A percentile compares a stretch with the other conserved stretches of the same genome.
These are phyloP conservation scores for Metschnikowia henanensis DNA, from an alignment of 805 yeast genomes.

Conservation along the genomic window DNA sequence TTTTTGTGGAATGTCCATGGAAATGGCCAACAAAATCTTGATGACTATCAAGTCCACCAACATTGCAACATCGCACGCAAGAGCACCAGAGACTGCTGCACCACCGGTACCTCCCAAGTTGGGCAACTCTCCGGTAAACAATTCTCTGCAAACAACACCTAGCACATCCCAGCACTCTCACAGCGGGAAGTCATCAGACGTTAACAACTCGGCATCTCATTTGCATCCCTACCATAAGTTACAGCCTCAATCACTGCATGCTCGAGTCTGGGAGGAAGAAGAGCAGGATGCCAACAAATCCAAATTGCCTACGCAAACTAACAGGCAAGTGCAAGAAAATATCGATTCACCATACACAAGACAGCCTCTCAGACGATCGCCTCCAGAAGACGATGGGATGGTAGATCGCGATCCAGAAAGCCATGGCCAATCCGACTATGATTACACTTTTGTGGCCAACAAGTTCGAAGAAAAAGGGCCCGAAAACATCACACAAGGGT, in stretches of 20 bases:
- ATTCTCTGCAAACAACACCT: slow-evolving; percentile 9
- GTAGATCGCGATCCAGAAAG: neutral
- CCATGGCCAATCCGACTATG: slow-evolving; percentile 1
- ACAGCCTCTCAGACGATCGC: slow-evolving; percentile 10
- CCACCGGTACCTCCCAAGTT: slow-evolving; percentile 8
- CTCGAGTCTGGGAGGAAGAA: neutral
- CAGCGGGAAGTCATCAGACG: slow-evolving; percentile 4
- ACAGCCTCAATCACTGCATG: slow-evolving; percentile 19
- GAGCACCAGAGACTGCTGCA: slow-evolving; percentile 2
- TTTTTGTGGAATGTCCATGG: slow-evolving; percentile 98
- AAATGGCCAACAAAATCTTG: slow-evolving; percentile 87
- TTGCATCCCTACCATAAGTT: slow-evolving; percentile 15
- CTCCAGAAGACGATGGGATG: slow-evolving; percentile 4
- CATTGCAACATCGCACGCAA: slow-evolving; percentile 6
- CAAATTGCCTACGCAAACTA: slow-evolving; percentile 16
- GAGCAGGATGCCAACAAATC: neutral
- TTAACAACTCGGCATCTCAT: slow-evolving; percentile 17
- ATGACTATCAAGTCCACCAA: slow-evolving; percentile 76
- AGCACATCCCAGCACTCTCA: slow-evolving; percentile 1
- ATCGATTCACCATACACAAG: slow-evolving; percentile 16
- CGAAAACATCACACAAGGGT: neutral
- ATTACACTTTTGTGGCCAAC: slow-evolving; percentile 24
- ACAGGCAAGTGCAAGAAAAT: slow-evolving; percentile 13
- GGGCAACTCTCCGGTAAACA: neutral
- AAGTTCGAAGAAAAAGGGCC: slow-evolving; percentile 21